Conservation (phyloP, 2,329 filamentous ascomycete species). For the Dendrostoma leiphaemia region DNA sequence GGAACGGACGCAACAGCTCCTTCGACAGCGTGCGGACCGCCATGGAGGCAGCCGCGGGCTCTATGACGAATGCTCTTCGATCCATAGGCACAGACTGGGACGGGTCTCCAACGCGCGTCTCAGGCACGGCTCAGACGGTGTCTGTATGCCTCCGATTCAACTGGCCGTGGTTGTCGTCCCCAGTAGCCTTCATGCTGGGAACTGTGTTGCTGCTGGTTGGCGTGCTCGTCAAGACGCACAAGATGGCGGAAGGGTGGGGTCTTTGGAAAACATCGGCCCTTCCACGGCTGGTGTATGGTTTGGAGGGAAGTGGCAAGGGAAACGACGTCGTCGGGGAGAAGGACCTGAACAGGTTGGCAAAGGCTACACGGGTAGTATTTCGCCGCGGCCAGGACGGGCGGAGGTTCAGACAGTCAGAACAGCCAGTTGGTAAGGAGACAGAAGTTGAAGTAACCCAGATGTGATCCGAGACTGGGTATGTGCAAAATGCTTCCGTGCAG, state of each 20-base stretch:
- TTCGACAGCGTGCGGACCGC: constrained; percentile 26
- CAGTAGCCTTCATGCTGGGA: neutral
- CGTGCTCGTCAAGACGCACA: neutral
- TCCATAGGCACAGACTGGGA: neutral
- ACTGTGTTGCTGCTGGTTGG: neutral
- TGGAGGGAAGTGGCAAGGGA: too few relatives aligned
- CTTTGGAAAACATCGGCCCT: neutral
- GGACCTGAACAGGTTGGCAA: too few relatives aligned
- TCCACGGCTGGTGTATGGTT: neutral
- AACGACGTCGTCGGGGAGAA: too few relatives aligned
- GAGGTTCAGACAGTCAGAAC: too few relatives aligned
- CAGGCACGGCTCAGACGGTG: neutral
- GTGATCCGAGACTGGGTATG: too few relatives aligned
- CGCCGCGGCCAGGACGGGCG: too few relatives aligned
- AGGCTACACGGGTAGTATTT: too few relatives aligned
- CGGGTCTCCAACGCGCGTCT: neutral
- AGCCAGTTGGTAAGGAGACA: too few relatives aligned
- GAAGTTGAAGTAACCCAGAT: too few relatives aligned
- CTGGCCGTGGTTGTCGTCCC: neutral
- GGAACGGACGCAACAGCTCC: neutral
- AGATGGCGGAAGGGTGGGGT: neutral
- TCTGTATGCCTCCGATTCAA: neutral
- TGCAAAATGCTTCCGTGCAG: too few relatives aligned
- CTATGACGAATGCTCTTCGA: neutral
- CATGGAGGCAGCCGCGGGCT: neutral